These are phyloP conservation scores for Castanospermum australe DNA, from an alignment of 306 rosid species.

Conservation along the genomic window DNA sequence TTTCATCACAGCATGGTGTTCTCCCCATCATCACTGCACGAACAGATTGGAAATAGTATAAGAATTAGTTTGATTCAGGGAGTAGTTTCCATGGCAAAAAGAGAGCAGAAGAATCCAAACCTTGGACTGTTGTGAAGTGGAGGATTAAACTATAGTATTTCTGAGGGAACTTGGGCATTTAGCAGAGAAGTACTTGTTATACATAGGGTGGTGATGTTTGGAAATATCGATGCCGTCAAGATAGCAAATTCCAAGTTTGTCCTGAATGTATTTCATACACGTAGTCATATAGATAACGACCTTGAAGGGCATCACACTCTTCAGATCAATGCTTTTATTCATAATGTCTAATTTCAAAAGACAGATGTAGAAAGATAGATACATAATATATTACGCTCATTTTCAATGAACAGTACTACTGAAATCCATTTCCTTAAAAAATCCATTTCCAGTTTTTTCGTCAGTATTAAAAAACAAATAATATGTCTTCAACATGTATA, in stretches of 20 bases:
- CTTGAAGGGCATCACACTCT: slow-evolving; percentile 4
- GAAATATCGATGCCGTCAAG: slow-evolving; percentile 4
- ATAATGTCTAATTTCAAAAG: background rate
- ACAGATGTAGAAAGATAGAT: background rate
- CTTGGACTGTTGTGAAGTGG: slow-evolving; percentile 26
- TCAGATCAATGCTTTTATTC: background rate
- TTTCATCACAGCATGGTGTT: slow-evolving; percentile 31
- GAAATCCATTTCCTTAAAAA: background rate
- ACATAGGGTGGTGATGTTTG: slow-evolving; percentile 31
- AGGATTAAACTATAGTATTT: background rate
- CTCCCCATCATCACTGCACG: slow-evolving; percentile 36
- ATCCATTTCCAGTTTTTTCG: background rate
- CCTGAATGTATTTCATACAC: background rate
- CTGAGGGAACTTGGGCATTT: background rate
- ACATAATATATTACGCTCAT: background rate
- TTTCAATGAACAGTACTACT: background rate
- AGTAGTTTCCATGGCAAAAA: slow-evolving; percentile 11
- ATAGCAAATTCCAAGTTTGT: slow-evolving; percentile 34
- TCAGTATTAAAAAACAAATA: background rate
- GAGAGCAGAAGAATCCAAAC: slow-evolving; percentile 23
- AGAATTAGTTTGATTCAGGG: background rate
- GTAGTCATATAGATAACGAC: slow-evolving; percentile 26
- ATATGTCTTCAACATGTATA: background rate
- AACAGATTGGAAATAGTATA: background rate
- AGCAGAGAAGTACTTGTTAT: background rate